Base-by-base conservation (phyloP, 1,284 basidiomycete species). In the Tilletiaria anomala region DNA sequence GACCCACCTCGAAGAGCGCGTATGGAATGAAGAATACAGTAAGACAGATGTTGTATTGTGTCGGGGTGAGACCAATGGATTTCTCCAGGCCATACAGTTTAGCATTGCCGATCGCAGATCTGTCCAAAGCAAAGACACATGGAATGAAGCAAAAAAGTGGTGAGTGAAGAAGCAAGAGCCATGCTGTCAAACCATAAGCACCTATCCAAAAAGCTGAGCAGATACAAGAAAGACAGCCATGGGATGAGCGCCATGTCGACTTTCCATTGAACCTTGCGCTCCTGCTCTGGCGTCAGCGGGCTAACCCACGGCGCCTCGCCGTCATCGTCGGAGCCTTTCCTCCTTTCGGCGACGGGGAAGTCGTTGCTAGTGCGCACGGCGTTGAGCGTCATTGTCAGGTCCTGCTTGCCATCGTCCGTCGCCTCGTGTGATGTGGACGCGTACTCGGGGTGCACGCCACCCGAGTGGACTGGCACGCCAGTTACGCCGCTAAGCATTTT, bases 171-270 rank as follows among this genome's bases (percentile, higher is more conserved):
- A 19, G 17, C 6, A n/a, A 4, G 22, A 5, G 12, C 5, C 18
- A 20, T 3, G 26, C 21, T 22, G 32, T 8, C 5, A 20, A 6
- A 22, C 4, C n/a, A 11, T 70, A 73, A 49, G 67, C 69, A 42
- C 68, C 75, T 54, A 71, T 76, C 51, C 68, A 75, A 10, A 22
- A 57, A 57, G 16, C 18, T 20, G 18, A 58, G 36, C 0, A 65
- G 43, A 23, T 65, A 61, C 2, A 60, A 44, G 11, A 61, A 39
- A n/a, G 42, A 47, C 4, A 58, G 41, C 47, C 47, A 60, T 5
- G 62, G 62, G 17, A 65, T 50, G 12, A 65, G 47, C 3, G 37
- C 35, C 17, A 58, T 32, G 26, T 65, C 61, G 36, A 63, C 39
- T 48, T 65, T 65, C 34, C 58, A 43, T 42, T 61, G 35, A 17